Base-by-base conservation (phyloP, 345 rosid genomes). In the Laguncularia racemosa region DNA sequence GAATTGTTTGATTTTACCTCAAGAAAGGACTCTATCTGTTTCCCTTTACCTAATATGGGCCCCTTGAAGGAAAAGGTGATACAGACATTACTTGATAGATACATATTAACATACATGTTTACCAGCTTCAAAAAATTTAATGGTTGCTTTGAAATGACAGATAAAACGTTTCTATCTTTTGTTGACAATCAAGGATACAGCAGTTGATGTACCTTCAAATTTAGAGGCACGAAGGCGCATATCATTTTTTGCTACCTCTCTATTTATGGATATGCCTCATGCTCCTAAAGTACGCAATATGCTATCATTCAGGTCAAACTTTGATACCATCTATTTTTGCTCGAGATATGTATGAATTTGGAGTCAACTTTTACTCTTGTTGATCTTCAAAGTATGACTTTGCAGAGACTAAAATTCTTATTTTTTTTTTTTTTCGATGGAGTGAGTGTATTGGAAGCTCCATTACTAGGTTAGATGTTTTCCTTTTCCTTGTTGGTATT, bases 241-340 rank as follows among this genome's bases (percentile, higher is more conserved):
- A 58, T 89, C 95, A 46, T 92, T 89, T 80, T 92, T 88, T 71
- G 96, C 96, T 60, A 88, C 98, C 67, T 92, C 98, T 38, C 89
- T 92, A 67, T 92, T 92, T 71, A 86, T 84, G 83, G 83, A 81
- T 75, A 86, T 92, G 89, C 96, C 96, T 0, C 67, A 57, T 46
- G 89, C 98, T 69, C 98, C 98, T 6, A 79, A 83, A 81, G 93
- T 86, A 53, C 74, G 83, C 66, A 80, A 78, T 66, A 92, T 92
- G 98, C 71, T 89, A 66, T 89, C 98, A 44, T 89, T 92, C 93
- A 92, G 96, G 96, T 92, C 53, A 61, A 74, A 55, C 60, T 70
- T 44, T 64, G 61, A 49, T 60, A 19, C 66, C 68, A 20, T 7
- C 40, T 33, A 33, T 33, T 10, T 33, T 33, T 33, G 9, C 9